Conservation (phyloP, 805 yeast species). For the Kodamaea kaohsiungensis region DNA sequence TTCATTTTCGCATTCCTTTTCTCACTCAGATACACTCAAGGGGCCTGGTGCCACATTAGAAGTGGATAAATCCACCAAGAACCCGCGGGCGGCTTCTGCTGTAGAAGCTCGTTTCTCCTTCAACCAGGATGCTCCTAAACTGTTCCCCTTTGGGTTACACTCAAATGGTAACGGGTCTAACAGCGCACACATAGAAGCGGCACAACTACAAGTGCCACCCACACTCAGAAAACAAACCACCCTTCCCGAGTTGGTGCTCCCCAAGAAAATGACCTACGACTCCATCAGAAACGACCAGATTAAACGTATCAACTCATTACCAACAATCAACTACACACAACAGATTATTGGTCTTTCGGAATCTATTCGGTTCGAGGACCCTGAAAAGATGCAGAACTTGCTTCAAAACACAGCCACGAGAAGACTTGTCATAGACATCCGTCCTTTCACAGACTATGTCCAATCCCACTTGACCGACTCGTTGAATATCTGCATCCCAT, state of each 20-base stretch:
- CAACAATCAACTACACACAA: conserved; percentile 20
- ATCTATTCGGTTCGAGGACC: conserved; percentile 19
- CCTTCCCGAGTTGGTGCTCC: conserved; percentile 20
- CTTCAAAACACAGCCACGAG: conserved; percentile 13
- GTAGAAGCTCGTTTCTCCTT: conserved; percentile 1
- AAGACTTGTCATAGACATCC: conserved; percentile 63
- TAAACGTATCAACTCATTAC: conserved; percentile 22
- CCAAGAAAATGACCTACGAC: conserved; percentile 17
- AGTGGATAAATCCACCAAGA: neutral
- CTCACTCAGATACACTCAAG: conserved; percentile 1
- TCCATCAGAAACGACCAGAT: conserved; percentile 23
- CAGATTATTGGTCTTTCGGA: conserved; percentile 25
- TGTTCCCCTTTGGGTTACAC: neutral
- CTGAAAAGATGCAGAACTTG: conserved; percentile 14
- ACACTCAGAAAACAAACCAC: conserved; percentile 21
- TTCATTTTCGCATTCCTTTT: conserved; percentile 3
- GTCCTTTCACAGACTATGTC: conserved; percentile 78
- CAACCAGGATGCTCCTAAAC: neutral
- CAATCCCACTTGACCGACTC: conserved; percentile 59
- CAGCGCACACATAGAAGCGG: neutral
- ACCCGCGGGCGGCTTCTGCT: conserved; percentile 2
- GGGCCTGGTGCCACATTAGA: neutral
- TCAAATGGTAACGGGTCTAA: neutral
- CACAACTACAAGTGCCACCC: conserved; percentile 10
- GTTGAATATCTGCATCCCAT: conserved; percentile 80